Conservation (phyloP, 371 early-diverging fungal genomes). For the Lichtheimia hyalospora region DNA sequence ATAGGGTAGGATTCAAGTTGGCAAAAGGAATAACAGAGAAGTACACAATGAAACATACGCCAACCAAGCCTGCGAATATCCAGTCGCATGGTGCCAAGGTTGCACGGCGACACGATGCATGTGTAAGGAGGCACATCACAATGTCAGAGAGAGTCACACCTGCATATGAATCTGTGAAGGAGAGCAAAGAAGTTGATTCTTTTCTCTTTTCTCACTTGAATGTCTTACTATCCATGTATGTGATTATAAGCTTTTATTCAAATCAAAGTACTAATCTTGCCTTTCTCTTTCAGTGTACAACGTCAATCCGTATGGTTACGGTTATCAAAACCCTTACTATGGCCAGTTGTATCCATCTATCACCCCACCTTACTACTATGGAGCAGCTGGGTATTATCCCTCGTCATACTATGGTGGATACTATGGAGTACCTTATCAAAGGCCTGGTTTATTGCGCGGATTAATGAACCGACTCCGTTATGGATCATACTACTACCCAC, state of each 20-base stretch:
- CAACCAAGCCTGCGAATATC: too few relatives aligned
- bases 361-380: slow-evolving; percentile 6
- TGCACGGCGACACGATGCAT: too few relatives aligned
- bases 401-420: slow-evolving; percentile 4
- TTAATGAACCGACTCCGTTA: slow-evolving; percentile 20
- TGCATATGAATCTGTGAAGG: too few relatives aligned
- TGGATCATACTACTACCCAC: slow-evolving; percentile 16
- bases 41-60: too few relatives aligned
- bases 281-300: slow-evolving; percentile 2
- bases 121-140: too few relatives aligned
- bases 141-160: too few relatives aligned
- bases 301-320: slow-evolving; percentile 1
- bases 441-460: slow-evolving; percentile 18
- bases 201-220: neutral
- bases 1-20: too few relatives aligned
- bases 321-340: slow-evolving; percentile 10
- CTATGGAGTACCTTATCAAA: slow-evolving; percentile 11
- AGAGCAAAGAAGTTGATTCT: neutral
- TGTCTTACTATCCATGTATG: slow-evolving; percentile 11
- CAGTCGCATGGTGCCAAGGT: too few relatives aligned
- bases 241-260: neutral
- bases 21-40: too few relatives aligned
- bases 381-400: neutral
- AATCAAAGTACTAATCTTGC: too few relatives aligned
- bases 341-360: slow-evolving; percentile 5